Percentiles rank a stretch among this genome's conserved stretches.
phyloP scores from a whole-genome alignment of 805 yeast species.

The Millerago galiae region DNA sequence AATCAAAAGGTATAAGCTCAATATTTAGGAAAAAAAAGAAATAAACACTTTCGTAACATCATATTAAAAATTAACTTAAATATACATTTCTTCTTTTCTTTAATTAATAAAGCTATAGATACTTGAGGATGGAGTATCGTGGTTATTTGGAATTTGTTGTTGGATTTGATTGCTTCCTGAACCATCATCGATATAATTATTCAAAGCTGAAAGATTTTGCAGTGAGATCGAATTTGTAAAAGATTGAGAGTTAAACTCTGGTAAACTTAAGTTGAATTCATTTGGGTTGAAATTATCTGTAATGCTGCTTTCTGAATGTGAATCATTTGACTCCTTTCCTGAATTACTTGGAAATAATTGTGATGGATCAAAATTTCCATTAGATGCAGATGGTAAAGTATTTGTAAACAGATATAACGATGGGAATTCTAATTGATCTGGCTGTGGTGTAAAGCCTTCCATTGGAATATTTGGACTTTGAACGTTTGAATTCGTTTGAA shows the following conservation, averaged over 20 bases:
- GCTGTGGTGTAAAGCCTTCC: neutral
- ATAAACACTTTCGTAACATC: neutral
- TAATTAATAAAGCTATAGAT: conserved; percentile 11
- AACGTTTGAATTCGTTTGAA: neutral
- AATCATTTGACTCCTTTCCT: conserved; percentile 4
- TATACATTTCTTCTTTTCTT: neutral
- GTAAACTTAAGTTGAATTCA: conserved; percentile 20
- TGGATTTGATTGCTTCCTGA: neutral
- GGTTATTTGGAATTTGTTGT: neutral
- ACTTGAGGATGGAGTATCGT: conserved; percentile 4
- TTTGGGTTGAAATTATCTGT: conserved; percentile 14
- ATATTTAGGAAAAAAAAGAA: conserved; percentile 8
- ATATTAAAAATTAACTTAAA: neutral
- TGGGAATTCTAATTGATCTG: conserved; percentile 20
- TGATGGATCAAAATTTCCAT: conserved; percentile 21
- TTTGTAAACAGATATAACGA: conserved; percentile 24
- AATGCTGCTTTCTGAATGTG: conserved; percentile 14
- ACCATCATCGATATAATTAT: conserved; percentile 13
- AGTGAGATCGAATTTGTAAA: conserved; percentile 18
- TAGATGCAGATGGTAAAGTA: conserved; percentile 14
- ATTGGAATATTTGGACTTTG: conserved; percentile 1
- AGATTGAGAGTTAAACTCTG: conserved; percentile 22
- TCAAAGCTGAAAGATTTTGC: conserved; percentile 21
- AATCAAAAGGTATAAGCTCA: conserved; percentile 12
- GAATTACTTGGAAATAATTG: conserved; percentile 18